phyloP scores from a whole-genome alignment of 352 stramenopile genomes.

The Globisporangium splendens region DNA sequence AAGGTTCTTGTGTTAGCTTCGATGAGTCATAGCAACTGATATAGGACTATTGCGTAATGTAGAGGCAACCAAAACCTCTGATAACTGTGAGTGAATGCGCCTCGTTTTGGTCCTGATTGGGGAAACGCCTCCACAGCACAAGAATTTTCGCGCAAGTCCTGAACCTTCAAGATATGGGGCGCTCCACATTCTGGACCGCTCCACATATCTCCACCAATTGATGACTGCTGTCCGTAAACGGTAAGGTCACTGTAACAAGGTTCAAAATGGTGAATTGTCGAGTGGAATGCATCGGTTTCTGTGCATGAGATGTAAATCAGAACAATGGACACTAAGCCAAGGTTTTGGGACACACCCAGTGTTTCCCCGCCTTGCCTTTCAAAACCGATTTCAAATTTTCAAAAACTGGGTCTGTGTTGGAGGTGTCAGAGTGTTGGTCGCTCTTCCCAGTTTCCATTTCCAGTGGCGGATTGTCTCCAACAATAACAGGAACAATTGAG shows the following conservation, averaged over 20 bases:
- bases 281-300: too few species aligned
- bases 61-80: background rate
- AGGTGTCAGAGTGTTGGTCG: slow-evolving; percentile 1
- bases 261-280: too few species aligned
- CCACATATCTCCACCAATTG: background rate
- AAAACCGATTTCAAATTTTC: slow-evolving; percentile 14
- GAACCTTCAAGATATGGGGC: background rate
- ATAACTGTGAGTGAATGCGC: slow-evolving; percentile 4
- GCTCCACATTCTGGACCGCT: background rate
- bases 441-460: background rate
- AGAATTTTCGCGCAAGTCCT: slow-evolving; percentile 22
- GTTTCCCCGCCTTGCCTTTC: background rate
- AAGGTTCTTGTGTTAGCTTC: too few species aligned
- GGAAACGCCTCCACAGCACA: slow-evolving; percentile 11
- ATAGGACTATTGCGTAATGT: too few species aligned
- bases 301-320: too few species aligned
- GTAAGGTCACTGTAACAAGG: background rate
- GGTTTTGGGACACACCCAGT: too few species aligned
- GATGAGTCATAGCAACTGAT: too few species aligned
- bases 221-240: too few species aligned
- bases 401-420: background rate
- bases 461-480: background rate
- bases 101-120: background rate
- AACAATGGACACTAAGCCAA: too few species aligned
- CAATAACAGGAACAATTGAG: background rate